Conservation (phyloP, 495 filamentous ascomycete genomes). For the Podospora appendiculata region DNA sequence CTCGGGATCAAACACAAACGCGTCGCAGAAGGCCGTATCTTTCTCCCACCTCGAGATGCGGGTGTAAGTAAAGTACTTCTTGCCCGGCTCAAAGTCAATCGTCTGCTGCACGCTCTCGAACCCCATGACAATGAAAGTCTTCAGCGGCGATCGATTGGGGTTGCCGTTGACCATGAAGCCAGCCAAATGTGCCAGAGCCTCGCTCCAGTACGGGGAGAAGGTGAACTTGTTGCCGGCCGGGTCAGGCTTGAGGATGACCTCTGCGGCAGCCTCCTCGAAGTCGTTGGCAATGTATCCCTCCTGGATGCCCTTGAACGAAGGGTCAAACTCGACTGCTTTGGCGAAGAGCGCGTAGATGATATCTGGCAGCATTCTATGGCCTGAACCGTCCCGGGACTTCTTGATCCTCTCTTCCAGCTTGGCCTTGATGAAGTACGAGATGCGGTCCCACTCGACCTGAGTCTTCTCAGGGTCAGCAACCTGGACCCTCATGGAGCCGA, state of each 20-base stretch:
- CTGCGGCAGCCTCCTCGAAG: conserved; percentile 9
- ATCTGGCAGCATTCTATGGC: not conserved
- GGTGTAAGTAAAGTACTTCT: conserved; percentile 59
- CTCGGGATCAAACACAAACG: conserved; percentile 53
- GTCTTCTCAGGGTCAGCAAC: not conserved
- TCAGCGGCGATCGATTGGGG: conserved; percentile 60
- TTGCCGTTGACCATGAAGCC: conserved; percentile 17
- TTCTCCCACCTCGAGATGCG: conserved; percentile 43
- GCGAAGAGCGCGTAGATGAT: conserved; percentile 15
- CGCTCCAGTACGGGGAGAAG: conserved; percentile 11
- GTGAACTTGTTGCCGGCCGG: conserved; percentile 8
- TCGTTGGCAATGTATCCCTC: conserved; percentile 7
- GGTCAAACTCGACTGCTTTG: conserved; percentile 10
- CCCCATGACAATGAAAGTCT: conserved; percentile 50
- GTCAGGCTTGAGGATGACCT: conserved; percentile 5
- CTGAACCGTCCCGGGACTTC: not conserved
- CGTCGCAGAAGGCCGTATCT: conserved; percentile 42
- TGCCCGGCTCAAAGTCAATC: conserved; percentile 40
- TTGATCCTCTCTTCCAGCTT: conserved; percentile 8
- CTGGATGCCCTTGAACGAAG: conserved; percentile 8
- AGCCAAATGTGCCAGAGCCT: conserved; percentile 14
- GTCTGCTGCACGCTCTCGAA: not conserved
- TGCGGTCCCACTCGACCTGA: not conserved
- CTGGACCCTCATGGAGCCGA: not conserved
- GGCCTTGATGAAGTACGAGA: not conserved